These are phyloP conservation scores for Sporothrix pseudoabietina DNA, from an alignment of 2,329 filamentous ascomycete genomes.

Conservation along the genomic window DNA sequence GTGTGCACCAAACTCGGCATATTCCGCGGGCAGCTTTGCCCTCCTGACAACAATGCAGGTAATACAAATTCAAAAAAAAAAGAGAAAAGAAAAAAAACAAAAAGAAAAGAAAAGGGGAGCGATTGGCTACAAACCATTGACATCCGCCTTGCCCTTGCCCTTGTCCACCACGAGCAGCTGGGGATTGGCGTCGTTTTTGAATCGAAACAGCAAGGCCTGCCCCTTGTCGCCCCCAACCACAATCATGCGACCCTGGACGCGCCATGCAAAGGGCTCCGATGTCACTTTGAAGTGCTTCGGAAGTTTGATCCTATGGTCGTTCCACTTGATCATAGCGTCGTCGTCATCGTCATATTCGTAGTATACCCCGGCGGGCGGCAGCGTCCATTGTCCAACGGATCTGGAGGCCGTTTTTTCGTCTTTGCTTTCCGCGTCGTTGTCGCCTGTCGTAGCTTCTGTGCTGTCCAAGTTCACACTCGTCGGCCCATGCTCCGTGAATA, in stretches of 20 bases:
- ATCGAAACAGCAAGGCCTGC: not conserved
- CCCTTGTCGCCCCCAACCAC: not conserved
- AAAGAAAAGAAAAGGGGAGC: no score
- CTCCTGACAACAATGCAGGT: no score
- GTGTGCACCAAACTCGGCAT: no score
- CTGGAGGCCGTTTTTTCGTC: not conserved
- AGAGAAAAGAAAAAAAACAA: no score
- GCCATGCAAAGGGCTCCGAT: not conserved
- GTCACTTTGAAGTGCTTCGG: not conserved
- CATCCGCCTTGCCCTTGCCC: not conserved
- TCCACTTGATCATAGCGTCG: not conserved
- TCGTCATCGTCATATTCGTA: not conserved
- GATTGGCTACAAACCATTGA: not conserved
- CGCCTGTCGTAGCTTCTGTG: not conserved
- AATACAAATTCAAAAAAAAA: no score
- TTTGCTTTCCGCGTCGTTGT: not conserved
- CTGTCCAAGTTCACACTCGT: not conserved
- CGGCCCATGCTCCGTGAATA: not conserved
- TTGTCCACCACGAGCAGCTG: not conserved
- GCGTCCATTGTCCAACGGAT: not conserved
- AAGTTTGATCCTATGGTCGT: not conserved
- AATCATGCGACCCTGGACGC: not conserved
- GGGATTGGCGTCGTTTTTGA: not conserved
- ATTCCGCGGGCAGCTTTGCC: no score
- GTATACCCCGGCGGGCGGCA: not conserved